Evolutionary conservation across 148 eudicot genomes (phyloP), one percentile per base, ranked within the genome.

Genomic region (Fallopia convolvulus): DNA sequence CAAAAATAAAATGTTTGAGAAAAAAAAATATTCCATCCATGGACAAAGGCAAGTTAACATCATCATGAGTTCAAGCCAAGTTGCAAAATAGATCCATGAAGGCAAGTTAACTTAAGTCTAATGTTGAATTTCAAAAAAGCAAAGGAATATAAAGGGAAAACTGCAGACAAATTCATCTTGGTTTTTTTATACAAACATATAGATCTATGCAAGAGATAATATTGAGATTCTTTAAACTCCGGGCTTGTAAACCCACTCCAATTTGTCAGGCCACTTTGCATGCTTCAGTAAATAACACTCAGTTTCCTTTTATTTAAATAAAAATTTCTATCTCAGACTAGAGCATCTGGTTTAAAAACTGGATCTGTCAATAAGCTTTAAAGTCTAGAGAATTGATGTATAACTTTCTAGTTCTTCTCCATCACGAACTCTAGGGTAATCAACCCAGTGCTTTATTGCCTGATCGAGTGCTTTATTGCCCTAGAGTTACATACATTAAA

Each of bases 1-100:
- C 39, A 90, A 46, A 46, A 13, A 46, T 21, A 33, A 36, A 15
- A 68, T 68, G 20, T 13, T 68, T 68, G 82, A 79, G 76, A 65
- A 66, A 65, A 21, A 32, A 33, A 68, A n/a, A 36, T 15, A 68
- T 36, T 39, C 3, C 39, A 61, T 12, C 20, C 36, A 21, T 2
- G 18, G 46, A 68, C 6, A 65, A 13, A 58, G 65, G 32, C 10
- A 58, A 23, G 30, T 26, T 26, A 26, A 26, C 30, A 26, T 26
- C 30, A 26, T 26, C 30, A 26, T 26, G 32, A 21, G 30, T 32
- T 32, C 65, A 58, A 58, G 6, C 3, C 32, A 58, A 58, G 32
- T 58, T 58, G 65, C 65, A n/a, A 23, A 58, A 21, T 7, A 58
- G 65, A 58, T 23, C 65, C 70, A 65, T 7, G 46, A 66, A 66